phyloP scores from a whole-genome alignment of 352 stramenopile species.

The Phytophthora podocarpi region DNA sequence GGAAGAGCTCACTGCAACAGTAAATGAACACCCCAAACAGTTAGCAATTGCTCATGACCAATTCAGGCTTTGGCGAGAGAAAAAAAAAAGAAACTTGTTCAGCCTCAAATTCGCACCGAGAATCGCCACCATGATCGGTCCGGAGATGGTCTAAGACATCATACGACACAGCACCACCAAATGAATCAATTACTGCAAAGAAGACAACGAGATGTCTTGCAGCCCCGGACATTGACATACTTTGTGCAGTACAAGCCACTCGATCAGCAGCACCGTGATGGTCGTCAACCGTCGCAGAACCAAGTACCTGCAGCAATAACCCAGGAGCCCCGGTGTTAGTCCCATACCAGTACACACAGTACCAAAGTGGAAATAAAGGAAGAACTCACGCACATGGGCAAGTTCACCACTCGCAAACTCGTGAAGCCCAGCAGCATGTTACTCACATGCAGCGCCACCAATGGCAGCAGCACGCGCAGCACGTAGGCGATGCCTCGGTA shows the following conservation, averaged over 20 bases:
- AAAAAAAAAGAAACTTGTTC: too few relatives aligned
- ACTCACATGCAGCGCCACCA: constrained; percentile 56
- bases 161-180: not conserved
- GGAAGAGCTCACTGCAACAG: constrained; percentile 53
- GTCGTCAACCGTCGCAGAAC: constrained; percentile 75
- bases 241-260: constrained; percentile 76
- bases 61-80: not conserved
- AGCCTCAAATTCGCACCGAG: constrained; percentile 39
- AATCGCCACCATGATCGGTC: constrained; percentile 60
- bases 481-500: constrained; percentile 15
- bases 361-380: too few relatives aligned
- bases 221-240: constrained; percentile 5
- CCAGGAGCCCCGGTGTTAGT: too few relatives aligned
- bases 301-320: constrained; percentile 44
- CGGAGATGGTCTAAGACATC: constrained; percentile 48
- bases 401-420: constrained; percentile 69
- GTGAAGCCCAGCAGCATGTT: constrained; percentile 76
- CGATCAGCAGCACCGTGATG: constrained; percentile 79
- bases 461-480: constrained; percentile 49
- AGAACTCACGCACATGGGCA: constrained; percentile 78
- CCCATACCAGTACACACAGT: too few relatives aligned
- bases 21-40: not conserved
- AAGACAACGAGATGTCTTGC: not conserved
- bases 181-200: not conserved
- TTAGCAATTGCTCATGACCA: not conserved